Evolutionary conservation across 192 early-diverging fungal species (phyloP), one percentile per base, ranked within the genome.

Genomic region (Backusella tuberculispora): DNA sequence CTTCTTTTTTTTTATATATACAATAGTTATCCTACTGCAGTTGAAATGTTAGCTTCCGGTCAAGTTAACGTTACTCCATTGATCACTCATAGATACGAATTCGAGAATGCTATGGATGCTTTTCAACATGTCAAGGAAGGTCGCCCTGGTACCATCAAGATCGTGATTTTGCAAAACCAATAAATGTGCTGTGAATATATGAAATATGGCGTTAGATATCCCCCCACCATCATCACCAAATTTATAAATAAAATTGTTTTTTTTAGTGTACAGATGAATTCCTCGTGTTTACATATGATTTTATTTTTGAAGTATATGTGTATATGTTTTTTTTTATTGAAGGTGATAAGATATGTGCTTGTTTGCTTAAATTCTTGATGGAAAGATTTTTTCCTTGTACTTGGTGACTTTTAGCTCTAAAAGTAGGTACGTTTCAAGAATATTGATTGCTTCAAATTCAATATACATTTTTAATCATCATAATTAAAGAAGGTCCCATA

Each of bases 101-200:
- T 85, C 19, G 63, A 83, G 12, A 74, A 83, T 37, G 76, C 81
- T 7, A 14, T 85, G 15, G 56, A 80, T 63, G 83, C 81, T 26
- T 85, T 85, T 56, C 71, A 85, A 66, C 81, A 77, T 21, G 83
- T 80, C 19, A 74, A 66, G 48, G 53, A 76, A 13, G 76, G 76
- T 44, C 70, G 76, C 9, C 74, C 82, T 34, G 76, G 76, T 63
- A 76, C 78, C 44, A 80, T 85, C 75, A 85, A 85, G 74, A 76
- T 80, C 15, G 60, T 77, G 48, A 85, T 85, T 26, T 60, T 72
- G 29, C 40, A 67, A 17, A 41, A 67, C 38, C 19, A 67, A 19
- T 21, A 67, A 40, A 42, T 60, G 24, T 24, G 53, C 9, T 60
- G 21, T 5, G 53, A 60, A 24, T 24, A 26, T 10, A 60, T 53